phyloP scores from a whole-genome alignment of 148 eudicot species.

The Dysphania ambrosioides region DNA sequence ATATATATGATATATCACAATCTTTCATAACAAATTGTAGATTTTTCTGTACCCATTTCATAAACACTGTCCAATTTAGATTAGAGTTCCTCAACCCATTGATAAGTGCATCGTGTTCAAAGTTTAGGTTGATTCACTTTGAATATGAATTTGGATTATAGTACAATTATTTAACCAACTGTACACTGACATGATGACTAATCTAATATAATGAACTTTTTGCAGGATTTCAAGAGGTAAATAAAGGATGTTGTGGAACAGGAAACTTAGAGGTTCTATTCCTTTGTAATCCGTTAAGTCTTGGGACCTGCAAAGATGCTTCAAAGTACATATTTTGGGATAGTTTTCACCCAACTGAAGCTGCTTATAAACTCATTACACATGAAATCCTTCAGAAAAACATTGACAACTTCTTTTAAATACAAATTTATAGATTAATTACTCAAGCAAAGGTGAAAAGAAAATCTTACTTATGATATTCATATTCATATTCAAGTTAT shows the following conservation, averaged over 20 bases:
- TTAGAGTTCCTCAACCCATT: too few species aligned
- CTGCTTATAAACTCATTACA: constrained; percentile 50
- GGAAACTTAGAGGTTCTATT: constrained; percentile 44
- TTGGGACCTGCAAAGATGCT: constrained; percentile 40
- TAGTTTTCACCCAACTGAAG: constrained; percentile 64
- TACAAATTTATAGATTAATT: too few species aligned
- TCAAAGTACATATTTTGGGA: constrained; percentile 58
- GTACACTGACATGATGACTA: too few species aligned
- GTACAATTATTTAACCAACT: too few species aligned
- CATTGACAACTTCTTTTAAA: constrained; percentile 21
- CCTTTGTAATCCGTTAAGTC: constrained; percentile 24
- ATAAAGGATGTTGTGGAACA: constrained; percentile 63
- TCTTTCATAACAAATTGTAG: too few species aligned
- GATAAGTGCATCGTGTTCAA: too few species aligned
- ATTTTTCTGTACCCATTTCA: background rate
- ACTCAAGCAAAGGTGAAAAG: too few species aligned
- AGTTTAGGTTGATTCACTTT: too few species aligned
- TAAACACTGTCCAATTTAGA: background rate
- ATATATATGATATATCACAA: too few species aligned
- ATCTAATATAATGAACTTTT: background rate
- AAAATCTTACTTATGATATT: too few species aligned
- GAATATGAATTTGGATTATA: too few species aligned
- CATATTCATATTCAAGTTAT: too few species aligned
- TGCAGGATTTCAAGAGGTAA: constrained; percentile 42
- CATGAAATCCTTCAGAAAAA: constrained; percentile 27